Evolutionary conservation across 805 yeast genomes (phyloP).

Genomic region (Saccharomycopsis guyanensis): DNA sequence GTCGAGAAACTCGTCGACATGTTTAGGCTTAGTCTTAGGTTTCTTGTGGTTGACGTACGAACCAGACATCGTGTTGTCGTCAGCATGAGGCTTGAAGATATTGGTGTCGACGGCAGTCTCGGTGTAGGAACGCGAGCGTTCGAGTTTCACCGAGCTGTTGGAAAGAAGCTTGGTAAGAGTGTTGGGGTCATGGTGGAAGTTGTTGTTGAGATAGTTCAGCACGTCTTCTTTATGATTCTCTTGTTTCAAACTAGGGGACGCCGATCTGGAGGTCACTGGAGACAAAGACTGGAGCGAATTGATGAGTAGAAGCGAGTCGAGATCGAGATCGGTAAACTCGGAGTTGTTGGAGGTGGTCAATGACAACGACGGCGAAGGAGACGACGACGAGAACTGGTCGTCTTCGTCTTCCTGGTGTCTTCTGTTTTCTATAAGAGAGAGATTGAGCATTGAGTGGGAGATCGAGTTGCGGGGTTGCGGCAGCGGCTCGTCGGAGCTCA

Average conservation of each 20-base stretch:
- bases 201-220: conserved; percentile 9
- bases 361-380: conserved; percentile 18
- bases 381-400: conserved; percentile 1
- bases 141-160: conserved; percentile 8
- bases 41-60: background rate
- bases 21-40: background rate
- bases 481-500: background rate
- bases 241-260: background rate
- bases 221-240: background rate
- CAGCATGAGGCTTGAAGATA: background rate
- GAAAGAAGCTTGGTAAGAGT: conserved; percentile 8
- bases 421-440: background rate
- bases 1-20: conserved; percentile 6
- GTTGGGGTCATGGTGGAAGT: conserved; percentile 11
- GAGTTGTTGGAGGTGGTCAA: conserved; percentile 16
- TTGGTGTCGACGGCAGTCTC: conserved; percentile 1
- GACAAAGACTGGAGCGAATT: conserved; percentile 9
- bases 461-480: background rate
- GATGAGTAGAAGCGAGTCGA: conserved; percentile 10
- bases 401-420: background rate
- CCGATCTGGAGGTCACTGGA: conserved; percentile 5
- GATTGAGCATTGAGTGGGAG: conserved; percentile 6
- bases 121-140: conserved; percentile 11
- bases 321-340: conserved; percentile 17
- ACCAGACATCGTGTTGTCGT: background rate